Evolutionary conservation across 805 yeast species (phyloP).

Genomic region (Zygotorulaspora danielsina): DNA sequence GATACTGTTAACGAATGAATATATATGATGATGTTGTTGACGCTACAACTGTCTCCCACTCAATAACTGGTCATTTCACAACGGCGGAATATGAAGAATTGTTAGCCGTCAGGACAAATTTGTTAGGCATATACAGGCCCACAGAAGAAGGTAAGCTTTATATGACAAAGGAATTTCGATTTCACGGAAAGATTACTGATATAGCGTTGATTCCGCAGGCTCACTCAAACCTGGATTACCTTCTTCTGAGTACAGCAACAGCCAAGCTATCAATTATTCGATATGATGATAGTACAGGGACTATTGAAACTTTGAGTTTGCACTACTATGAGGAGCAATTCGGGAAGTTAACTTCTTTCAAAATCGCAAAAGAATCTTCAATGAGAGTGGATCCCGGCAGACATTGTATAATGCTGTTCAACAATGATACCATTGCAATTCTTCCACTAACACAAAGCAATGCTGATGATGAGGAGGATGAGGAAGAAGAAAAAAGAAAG

Average conservation of each 20-base stretch:
- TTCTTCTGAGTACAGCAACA: constrained; percentile 60
- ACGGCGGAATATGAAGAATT: constrained; percentile 43
- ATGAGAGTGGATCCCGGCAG: constrained; percentile 60
- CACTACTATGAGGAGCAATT: constrained; percentile 81
- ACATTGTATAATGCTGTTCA: constrained; percentile 53
- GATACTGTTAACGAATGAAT: constrained; percentile 64
- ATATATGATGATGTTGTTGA: constrained; percentile 71
- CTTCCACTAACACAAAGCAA: constrained; percentile 55
- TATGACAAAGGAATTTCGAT: constrained; percentile 58
- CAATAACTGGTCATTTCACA: constrained; percentile 51
- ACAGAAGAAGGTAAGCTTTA: constrained; percentile 26
- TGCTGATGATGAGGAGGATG: constrained; percentile 39
- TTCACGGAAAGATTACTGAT: constrained; percentile 67
- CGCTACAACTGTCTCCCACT: constrained; percentile 68
- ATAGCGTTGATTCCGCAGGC: constrained; percentile 47
- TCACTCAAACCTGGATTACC: constrained; percentile 51
- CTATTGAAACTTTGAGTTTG: constrained; percentile 67
- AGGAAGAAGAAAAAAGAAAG: constrained; percentile 33
- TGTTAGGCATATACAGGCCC: constrained; percentile 41
- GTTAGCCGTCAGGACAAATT: constrained; percentile 64
- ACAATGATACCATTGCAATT: constrained; percentile 65
- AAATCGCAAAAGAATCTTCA: constrained; percentile 37
- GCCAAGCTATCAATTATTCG: constrained; percentile 75
- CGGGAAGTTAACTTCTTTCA: constrained; percentile 41
- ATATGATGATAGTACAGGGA: constrained; percentile 56